Evolutionary conservation across 345 rosid genomes (phyloP).

Genomic region (Pseudoturritis turrita): DNA sequence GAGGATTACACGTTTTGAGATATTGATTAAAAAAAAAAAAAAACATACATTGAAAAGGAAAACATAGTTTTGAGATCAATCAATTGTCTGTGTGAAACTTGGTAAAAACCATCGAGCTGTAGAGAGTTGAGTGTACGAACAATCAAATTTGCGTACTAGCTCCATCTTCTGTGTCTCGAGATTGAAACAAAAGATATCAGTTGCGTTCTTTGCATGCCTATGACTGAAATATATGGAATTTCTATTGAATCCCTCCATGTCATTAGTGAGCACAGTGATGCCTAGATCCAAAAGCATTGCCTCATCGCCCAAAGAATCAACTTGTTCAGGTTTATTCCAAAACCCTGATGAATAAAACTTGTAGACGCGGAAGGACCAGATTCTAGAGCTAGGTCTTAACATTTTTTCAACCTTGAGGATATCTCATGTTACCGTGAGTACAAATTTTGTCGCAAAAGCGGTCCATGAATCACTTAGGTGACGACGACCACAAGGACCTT

Average conservation of each 20-base stretch:
- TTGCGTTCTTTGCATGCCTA: background rate
- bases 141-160: too few species aligned
- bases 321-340: background rate
- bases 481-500: too few species aligned
- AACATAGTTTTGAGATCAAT: too few species aligned
- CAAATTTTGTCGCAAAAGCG: background rate
- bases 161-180: too few species aligned
- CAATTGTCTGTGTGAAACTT: too few species aligned
- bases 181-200: too few species aligned
- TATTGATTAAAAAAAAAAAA: too few species aligned
- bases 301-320: background rate
- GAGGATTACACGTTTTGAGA: too few species aligned
- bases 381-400: accelerated
- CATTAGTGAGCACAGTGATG: background rate
- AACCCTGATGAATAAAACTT: background rate
- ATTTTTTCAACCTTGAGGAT: background rate
- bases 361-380: background rate
- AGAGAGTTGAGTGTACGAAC: too few species aligned
- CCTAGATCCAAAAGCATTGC: background rate
- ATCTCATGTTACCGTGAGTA: background rate
- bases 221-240: background rate
- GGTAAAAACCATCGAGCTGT: too few species aligned
- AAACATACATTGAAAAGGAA: too few species aligned
- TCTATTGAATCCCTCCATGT: background rate
- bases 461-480: too few species aligned